Base-by-base conservation (phyloP, 2,329 filamentous ascomycete species). In the Penicillium sp. region DNA sequence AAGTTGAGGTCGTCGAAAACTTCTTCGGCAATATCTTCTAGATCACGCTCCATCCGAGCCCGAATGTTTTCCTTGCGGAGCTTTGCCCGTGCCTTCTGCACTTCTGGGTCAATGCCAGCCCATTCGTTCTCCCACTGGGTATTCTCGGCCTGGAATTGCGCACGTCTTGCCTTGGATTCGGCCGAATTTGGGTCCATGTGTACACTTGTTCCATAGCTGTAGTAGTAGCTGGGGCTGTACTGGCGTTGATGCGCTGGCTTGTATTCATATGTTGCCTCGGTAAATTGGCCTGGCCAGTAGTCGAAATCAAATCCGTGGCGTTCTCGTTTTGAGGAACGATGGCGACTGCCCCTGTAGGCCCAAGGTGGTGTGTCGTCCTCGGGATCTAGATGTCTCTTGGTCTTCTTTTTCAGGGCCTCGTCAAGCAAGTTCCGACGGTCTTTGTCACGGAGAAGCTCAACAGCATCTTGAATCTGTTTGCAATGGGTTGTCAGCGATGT, bases 381-480 rank as follows among this genome's bases (percentile, higher is more conserved):
- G 17, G 37, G 22, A 28, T 25, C 19, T 17, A 40, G 30, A 11
- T 17, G 35, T 31, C 47, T 31, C 12, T 40, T 45, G 28, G 16
- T 8, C 11, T 51, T 55, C 11, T 12, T 25, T 14, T 42, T 28
- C 19, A 51, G 26, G 4, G 16, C 10, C 19, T 30, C 22, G 19
- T 51, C 40, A 22, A 71, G 66, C 17, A 55, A 36, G 22, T 28
- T 17, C 10, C 68, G 68, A 7, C 61, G 59, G 22, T 30, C 19
- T 11, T 65, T 55, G 30, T 74, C 69, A 17, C 70, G 70, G 31
- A 74, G 71, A 9, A 62, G 56, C n/a, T 73, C 70, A 33, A 68
- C 58, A 10, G 72, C 72, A 56, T 72, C 55, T 37, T 67, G 63
- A 31, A 73, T 68, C 72, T 74, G 56, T 50, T 47, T 10, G 4